These are phyloP conservation scores for Coniochaeta pulveracea DNA, from an alignment of 2,329 filamentous ascomycete species.

Conservation along the genomic window DNA sequence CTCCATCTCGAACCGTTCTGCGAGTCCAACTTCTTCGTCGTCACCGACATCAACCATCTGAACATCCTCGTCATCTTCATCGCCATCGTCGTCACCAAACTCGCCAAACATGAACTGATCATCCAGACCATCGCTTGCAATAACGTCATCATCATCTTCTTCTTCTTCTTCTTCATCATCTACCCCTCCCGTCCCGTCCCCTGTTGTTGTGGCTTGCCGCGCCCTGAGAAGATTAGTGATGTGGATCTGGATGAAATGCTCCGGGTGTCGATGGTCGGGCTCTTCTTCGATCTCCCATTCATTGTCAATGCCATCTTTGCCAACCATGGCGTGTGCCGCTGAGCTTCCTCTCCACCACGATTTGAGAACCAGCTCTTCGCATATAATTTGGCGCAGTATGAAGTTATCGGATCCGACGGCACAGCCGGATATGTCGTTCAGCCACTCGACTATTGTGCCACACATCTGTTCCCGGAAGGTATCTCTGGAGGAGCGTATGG, in stretches of 20 bases:
- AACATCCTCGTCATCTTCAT: constrained; percentile 43
- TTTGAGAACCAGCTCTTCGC: constrained; percentile 82
- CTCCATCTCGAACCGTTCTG: neutral
- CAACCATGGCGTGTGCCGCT: constrained; percentile 68
- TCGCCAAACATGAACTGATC: constrained; percentile 19
- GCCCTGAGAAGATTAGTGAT: no score
- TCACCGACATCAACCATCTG: constrained; percentile 36
- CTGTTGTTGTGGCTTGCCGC: no score
- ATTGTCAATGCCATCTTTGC: constrained; percentile 70
- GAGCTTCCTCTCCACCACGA: constrained; percentile 80
- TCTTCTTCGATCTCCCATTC: constrained; percentile 53
- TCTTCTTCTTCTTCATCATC: constrained; percentile 50
- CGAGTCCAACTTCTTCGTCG: no score
- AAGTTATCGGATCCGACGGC: constrained; percentile 69
- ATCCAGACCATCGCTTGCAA: constrained; percentile 7
- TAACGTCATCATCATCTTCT: constrained; percentile 21
- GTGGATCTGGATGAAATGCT: constrained; percentile 12
- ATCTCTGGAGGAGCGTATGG: constrained; percentile 83
- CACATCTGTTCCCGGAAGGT: constrained; percentile 98
- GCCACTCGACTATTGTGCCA: constrained; percentile 93
- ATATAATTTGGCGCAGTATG: constrained; percentile 71
- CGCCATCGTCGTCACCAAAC: constrained; percentile 28
- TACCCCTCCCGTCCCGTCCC: constrained; percentile 21
- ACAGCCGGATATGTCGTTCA: constrained; percentile 84
- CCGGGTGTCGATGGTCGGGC: constrained; percentile 22